Evolutionary conservation across 768 basidiomycete species (phyloP).

Genomic region (Tylopilus rubrobrunneus): DNA sequence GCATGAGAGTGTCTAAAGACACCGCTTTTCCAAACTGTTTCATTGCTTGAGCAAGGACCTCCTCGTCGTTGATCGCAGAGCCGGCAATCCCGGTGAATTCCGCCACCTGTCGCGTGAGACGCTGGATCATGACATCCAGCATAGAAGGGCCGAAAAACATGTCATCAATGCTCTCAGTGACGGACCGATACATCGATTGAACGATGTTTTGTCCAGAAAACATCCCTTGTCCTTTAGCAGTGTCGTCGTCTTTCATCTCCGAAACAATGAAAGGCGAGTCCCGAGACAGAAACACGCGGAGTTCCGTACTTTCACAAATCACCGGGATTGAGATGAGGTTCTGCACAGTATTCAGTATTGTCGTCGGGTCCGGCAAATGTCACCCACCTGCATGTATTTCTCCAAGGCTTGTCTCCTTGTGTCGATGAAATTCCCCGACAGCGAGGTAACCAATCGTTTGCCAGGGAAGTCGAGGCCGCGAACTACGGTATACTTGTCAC

Average conservation of each 20-base stretch:
- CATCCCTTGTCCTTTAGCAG: conserved; percentile 39
- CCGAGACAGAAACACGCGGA: conserved; percentile 82
- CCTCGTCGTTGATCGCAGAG: conserved; percentile 76
- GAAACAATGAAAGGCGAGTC: conserved; percentile 78
- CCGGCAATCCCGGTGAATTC: conserved; percentile 84
- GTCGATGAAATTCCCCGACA: conserved; percentile 88
- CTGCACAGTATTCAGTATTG: conserved; percentile 37
- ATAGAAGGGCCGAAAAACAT: conserved; percentile 96
- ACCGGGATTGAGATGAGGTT: conserved; percentile 66
- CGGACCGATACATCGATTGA: conserved; percentile 83
- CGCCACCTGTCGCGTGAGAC: conserved; percentile 84
- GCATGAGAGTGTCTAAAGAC: conserved; percentile 66
- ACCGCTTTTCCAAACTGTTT: conserved; percentile 63
- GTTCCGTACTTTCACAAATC: conserved; percentile 78
- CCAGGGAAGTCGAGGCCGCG: conserved; percentile 85
- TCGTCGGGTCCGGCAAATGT: background rate
- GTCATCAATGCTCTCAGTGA: conserved; percentile 94
- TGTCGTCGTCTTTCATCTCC: conserved; percentile 37
- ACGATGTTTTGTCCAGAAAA: conserved; percentile 77
- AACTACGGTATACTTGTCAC: conserved; percentile 67
- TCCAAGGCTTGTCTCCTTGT: conserved; percentile 74
- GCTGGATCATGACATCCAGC: conserved; percentile 91
- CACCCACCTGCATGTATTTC: conserved; percentile 80
- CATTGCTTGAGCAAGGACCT: conserved; percentile 76
- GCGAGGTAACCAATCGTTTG: conserved; percentile 84